Base-by-base conservation (phyloP, 768 basidiomycete genomes). In the Rhodotorula taiwanensis region DNA sequence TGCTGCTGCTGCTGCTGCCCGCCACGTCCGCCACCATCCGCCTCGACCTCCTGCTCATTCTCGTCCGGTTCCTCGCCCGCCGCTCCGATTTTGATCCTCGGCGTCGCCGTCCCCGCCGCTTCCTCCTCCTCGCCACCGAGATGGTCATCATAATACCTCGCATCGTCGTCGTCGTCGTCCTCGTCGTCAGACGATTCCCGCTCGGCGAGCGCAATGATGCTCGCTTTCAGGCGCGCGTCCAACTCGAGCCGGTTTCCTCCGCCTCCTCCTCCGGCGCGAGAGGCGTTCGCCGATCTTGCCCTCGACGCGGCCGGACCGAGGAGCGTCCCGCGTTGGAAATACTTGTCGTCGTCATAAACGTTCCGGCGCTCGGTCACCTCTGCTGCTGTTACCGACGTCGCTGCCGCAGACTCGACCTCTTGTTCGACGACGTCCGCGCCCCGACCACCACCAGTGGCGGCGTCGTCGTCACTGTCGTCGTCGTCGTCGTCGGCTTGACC, bases 131-230 rank as follows among this genome's bases (percentile, higher is more conserved):
- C 58, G 14, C 55, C 58, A 4, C 51, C 58, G 25, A 65, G 31
- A 48, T n/a, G n/a, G n/a, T n/a, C n/a, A n/a, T n/a, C n/a, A n/a
- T n/a, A 59, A 64, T 34, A 58, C 63, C 16, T 84, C 85, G n/a
- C 80, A 50, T 82, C 82, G 0, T 62, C 58, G 20, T 30, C 51
- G 8, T 39, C 58, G 8, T 60, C 58, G 10, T 36, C 52, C 3
- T 65, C 64, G 21, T 60, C 58, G 25, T 65, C 64, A 0, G 47
- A 51, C n/a, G 80, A 80, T 42, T 85, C 80, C 23, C 79, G 82
- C 71, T 91, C 86, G 0, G 83, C 85, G 7, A 86, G 81, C 31
- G 88, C 82, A 20, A 92, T 79, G 69, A 92, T 92, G 57, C 87
- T 85, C 2, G 83, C 83, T 72, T 93, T 91, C 82, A 92, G 86